Conservation (phyloP, 805 yeast species). For the Torulaspora microellipsoides region DNA sequence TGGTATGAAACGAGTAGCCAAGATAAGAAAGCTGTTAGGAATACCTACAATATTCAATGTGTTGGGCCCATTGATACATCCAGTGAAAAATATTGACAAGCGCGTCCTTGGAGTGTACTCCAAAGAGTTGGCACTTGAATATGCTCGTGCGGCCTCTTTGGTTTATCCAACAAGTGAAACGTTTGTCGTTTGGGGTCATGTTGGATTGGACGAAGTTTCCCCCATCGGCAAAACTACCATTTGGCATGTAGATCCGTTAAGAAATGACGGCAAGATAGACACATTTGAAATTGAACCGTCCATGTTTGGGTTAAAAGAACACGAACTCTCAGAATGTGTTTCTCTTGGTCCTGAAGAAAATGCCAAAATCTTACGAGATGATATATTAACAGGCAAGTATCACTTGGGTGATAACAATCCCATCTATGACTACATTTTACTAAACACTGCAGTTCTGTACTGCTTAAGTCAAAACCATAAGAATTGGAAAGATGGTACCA, state of each 20-base stretch:
- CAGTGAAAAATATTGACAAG: conserved; percentile 68
- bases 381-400: conserved; percentile 41
- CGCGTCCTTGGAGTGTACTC: conserved; percentile 88
- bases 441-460: conserved; percentile 86
- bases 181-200: conserved; percentile 88
- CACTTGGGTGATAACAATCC: conserved; percentile 51
- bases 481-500: conserved; percentile 75
- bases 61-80: conserved; percentile 90
- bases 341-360: conserved; percentile 88
- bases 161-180: conserved; percentile 49
- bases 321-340: conserved; percentile 58
- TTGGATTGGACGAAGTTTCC: conserved; percentile 90
- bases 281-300: conserved; percentile 53
- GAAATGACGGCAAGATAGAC: conserved; percentile 38
- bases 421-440: conserved; percentile 78
- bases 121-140: conserved; percentile 71
- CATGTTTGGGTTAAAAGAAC: conserved; percentile 79
- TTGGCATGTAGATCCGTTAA: conserved; percentile 58
- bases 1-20: conserved; percentile 81
- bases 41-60: conserved; percentile 93
- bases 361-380: conserved; percentile 48
- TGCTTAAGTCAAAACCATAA: conserved; percentile 65
- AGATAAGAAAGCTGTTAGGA: conserved; percentile 71
- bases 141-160: conserved; percentile 71
- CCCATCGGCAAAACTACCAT: conserved; percentile 78